Conservation (phyloP, 768 basidiomycete species). For the Pluteus cervinus region DNA sequence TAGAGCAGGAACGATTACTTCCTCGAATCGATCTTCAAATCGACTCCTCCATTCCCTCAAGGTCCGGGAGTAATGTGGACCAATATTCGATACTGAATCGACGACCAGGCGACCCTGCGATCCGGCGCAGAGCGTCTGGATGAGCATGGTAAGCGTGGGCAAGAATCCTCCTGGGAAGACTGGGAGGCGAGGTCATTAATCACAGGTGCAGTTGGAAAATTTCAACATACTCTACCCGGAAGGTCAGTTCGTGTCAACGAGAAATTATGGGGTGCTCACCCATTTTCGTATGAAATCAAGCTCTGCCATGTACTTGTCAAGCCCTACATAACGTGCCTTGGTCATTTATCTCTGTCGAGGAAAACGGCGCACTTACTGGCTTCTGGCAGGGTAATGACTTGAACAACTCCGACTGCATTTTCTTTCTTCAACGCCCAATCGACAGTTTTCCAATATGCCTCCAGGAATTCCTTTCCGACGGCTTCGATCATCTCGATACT, state of each 20-base stretch:
- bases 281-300: slow-evolving; percentile 80
- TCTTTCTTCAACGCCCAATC: slow-evolving; percentile 61
- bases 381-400: slow-evolving; percentile 75
- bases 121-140: slow-evolving; percentile 37
- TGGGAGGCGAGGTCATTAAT: slow-evolving; percentile 12
- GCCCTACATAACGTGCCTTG: slow-evolving; percentile 27
- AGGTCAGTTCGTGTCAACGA: not conserved
- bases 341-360: slow-evolving; percentile 3
- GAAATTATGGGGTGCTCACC: slow-evolving; percentile 31
- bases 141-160: slow-evolving; percentile 55
- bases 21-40: slow-evolving; percentile 54
- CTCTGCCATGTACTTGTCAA: slow-evolving; percentile 47
- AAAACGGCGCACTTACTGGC: slow-evolving; percentile 32
- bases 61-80: slow-evolving; percentile 75
- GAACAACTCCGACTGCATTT: slow-evolving; percentile 60
- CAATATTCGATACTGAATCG: slow-evolving; percentile 66
- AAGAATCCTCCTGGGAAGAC: slow-evolving; percentile 71
- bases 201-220: not conserved
- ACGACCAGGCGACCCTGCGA: slow-evolving; percentile 50
- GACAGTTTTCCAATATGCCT: slow-evolving; percentile 56
- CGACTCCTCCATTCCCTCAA: slow-evolving; percentile 68
- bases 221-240: slow-evolving; percentile 19
- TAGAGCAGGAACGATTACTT: slow-evolving; percentile 52
- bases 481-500: slow-evolving; percentile 79
- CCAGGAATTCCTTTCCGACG: slow-evolving; percentile 61